Evolutionary conservation across 495 filamentous ascomycete genomes (phyloP), one percentile per base, ranked within the genome.

Genomic region (Elaphomyces granulatus): DNA sequence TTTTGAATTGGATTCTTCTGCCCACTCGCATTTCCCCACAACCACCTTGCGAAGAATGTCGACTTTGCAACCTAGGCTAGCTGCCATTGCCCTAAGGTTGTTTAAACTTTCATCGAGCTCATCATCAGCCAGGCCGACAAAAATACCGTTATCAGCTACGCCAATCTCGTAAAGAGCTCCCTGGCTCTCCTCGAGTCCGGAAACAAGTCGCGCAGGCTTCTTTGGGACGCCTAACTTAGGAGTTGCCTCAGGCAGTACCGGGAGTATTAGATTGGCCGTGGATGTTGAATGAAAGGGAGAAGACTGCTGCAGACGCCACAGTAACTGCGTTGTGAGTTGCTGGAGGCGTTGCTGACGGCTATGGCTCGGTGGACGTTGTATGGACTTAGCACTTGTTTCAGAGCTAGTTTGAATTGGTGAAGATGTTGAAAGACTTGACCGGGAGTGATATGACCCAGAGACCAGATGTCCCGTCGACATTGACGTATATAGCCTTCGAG

Each of bases 81-180:
- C 76, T 3, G 88, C 90, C 88, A 98, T 98, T 12, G 80, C 71
- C 41, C 79, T 74, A 8, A 98, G 62, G 37, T 80, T 93, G 18
- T 67, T 70, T 39, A 96, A 66, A 56, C 84, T 93, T 56, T 94
- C 88, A 37, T 92, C 77, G 59, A 98, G 64, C 58, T 96, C 90
- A 52, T 94, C 87, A 46, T 79, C 72, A 1, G 82, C 80, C n/a
- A 98, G 62, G 1, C 90, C 90, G 32, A 93, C 78, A 44, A 96
- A 80, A 0, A 79, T 83, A 10, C 90, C 90, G 61, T 95, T 87
- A 55, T 98, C 90, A 3, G 87, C 78, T 15, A 98, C 87, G 0
- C 90, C 90, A 52, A 98, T 92, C 59, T 98, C 92, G 43, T 98
- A 98, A 37, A 96, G 55, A 0, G 92, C 92, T 14, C 90, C 90